A percentile compares a stretch with the other conserved stretches of the same genome.
Evolutionary conservation across 2,329 filamentous ascomycete species (phyloP).

Genomic region (Rhexocercosporidium sp.): DNA sequence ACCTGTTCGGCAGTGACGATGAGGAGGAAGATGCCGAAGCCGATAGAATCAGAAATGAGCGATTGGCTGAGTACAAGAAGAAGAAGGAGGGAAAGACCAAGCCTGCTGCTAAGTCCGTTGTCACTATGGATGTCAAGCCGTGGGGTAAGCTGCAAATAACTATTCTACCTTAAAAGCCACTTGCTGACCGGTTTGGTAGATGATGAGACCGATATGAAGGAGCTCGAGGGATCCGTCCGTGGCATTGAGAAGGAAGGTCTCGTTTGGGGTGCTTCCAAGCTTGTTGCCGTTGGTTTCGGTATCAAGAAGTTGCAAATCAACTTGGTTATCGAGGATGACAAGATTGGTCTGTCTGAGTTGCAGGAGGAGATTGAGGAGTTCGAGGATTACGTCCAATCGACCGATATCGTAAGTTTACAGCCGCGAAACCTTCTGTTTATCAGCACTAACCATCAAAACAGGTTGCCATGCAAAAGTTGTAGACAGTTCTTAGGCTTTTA

Average conservation of each 20-base stretch:
- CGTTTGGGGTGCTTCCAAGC: conserved; percentile 91
- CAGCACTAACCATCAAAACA: conserved; percentile 37
- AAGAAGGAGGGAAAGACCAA: conserved; percentile 97
- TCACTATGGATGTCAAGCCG: conserved; percentile 96
- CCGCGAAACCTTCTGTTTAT: conserved; percentile 18
- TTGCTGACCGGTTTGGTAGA: conserved; percentile 54
- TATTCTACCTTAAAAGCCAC: too few species aligned
- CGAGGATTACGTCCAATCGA: conserved; percentile 96
- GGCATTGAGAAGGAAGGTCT: conserved; percentile 91
- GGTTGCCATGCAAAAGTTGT: conserved; percentile 91
- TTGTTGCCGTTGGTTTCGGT: conserved; percentile 91
- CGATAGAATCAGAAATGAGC: conserved; percentile 81
- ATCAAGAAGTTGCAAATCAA: conserved; percentile 99
- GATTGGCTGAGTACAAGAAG: conserved; percentile 90
- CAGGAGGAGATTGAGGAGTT: conserved; percentile 82
- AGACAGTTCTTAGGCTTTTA: conserved; percentile 48
- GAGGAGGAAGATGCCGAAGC: conserved; percentile 95
- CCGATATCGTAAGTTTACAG: conserved; percentile 69
- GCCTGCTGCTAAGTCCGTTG: conserved; percentile 92
- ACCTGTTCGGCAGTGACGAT: conserved; percentile 91
- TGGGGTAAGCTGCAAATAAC: conserved; percentile 75
- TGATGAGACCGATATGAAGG: conserved; percentile 91
- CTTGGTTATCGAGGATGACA: conserved; percentile 96
- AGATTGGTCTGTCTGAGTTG: conserved; percentile 86
- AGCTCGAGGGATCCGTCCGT: conserved; percentile 81